phyloP scores from a whole-genome alignment of 331 rosid species.

The Cydonia oblonga region DNA sequence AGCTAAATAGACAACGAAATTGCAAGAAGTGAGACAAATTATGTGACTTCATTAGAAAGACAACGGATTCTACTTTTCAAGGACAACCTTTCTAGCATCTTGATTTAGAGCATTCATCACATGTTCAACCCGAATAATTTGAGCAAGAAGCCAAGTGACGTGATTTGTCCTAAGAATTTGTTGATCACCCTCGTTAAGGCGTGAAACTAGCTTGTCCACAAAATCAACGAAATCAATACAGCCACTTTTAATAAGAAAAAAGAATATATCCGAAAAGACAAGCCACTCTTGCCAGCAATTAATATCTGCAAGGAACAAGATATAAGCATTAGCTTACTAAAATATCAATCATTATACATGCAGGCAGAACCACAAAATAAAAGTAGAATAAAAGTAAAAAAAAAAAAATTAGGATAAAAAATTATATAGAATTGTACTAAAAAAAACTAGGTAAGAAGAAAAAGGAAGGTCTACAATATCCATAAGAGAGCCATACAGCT shows the following conservation, averaged over 20 bases:
- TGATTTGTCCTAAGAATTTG: constrained; percentile 82
- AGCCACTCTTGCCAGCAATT: constrained; percentile 99
- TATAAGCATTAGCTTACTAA: constrained; percentile 18
- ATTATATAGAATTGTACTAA: background rate
- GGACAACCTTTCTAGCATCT: constrained; percentile 90
- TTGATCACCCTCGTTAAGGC: constrained; percentile 76
- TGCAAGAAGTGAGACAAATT: constrained; percentile 8
- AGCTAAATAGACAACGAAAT: background rate
- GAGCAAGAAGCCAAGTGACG: constrained; percentile 93
- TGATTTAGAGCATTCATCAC: constrained; percentile 84
- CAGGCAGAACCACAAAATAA: background rate
- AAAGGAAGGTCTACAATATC: background rate
- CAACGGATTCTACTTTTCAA: constrained; percentile 7
- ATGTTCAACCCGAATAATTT: constrained; percentile 80
- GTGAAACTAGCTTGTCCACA: constrained; percentile 87
- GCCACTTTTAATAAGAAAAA: constrained; percentile 82
- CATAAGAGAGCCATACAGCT: background rate
- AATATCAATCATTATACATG: constrained; percentile 6
- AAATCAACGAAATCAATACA: constrained; percentile 91
- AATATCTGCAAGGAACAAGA: constrained; percentile 59
- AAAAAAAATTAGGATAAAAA: background rate
- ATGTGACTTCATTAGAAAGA: background rate
- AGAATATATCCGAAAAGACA: constrained; percentile 85
- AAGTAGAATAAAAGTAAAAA: background rate
- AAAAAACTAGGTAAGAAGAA: background rate